Evolutionary conservation across 2,329 filamentous ascomycete genomes (phyloP), one percentile per base, ranked within the genome.

Genomic region (Cryphonectria carpinicola): DNA sequence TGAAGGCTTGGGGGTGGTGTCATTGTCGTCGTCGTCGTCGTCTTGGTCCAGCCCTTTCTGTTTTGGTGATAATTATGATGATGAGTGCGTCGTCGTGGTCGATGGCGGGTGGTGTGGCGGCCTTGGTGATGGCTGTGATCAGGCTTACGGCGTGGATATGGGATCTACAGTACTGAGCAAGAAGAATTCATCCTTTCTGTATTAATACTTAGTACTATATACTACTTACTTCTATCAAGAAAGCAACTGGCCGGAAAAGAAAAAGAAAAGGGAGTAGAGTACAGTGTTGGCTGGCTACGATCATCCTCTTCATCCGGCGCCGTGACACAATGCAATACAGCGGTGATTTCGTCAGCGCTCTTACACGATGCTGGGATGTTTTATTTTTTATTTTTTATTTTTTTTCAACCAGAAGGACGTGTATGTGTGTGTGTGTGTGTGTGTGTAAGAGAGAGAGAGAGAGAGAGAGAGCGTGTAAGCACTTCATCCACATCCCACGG

Each of bases 161-260:
- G 56, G 41, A 17, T 65, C 37, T 63, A 28, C 62, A 54, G 25
- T 32, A 22, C 14, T 61, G 49, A 63, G 35, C 35, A 69, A 71
- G 39, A 63, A 52, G 43, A 71, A 71, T 54, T 52, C 17, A 37
- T 69, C 70, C 56, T 65, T 65, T 37, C 63, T 63, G n/a, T 56
- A 52, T 35, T 71, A 43, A 65, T 11, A 37, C 13, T 63, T 52
- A 39, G 37, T 39, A 39, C 37, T 10, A 19, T 2, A 46, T 46
- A 43, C 37, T 46, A 43, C 37, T 37, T 37, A 7, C 6, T 19
- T 22, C 28, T 28, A 37, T 19, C 7, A 61, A 39, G 22, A 13
- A 35, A 37, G 6, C 58, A 61, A n/a, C 19, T 10, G 35, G 8
- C 32, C 8, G 22, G 11, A 39, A 37, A 37, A 37, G 37, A 37